Evolutionary conservation across 1,284 basidiomycete species (phyloP).

Genomic region (Testicularia cyperi): DNA sequence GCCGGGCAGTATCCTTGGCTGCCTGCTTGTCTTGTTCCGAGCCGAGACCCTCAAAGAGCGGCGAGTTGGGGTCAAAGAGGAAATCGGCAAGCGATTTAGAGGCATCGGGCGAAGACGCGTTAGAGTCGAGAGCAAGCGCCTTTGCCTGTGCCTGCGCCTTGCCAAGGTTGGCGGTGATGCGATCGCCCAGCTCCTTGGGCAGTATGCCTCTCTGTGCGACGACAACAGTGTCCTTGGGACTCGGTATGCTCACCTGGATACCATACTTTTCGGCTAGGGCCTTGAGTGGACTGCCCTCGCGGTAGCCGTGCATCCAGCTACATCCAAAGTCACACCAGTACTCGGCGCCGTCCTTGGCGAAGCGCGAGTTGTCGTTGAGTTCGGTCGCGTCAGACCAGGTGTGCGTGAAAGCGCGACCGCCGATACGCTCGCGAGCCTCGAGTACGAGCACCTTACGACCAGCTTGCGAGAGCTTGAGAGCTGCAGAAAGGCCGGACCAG

Average conservation of each 20-base stretch:
- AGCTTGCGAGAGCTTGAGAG: constrained; percentile 60
- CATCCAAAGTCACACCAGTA: constrained; percentile 58
- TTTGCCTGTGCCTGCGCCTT: constrained; percentile 36
- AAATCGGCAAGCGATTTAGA: constrained; percentile 51
- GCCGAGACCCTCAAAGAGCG: constrained; percentile 34
- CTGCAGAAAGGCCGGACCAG: constrained; percentile 63
- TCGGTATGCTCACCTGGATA: constrained; percentile 44
- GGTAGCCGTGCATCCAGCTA: constrained; percentile 64
- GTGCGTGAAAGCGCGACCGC: constrained; percentile 63
- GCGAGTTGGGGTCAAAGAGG: constrained; percentile 58
- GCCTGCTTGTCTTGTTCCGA: constrained; percentile 69
- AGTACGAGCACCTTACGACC: constrained; percentile 63
- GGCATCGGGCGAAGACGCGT: constrained; percentile 9
- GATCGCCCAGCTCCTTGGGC: constrained; percentile 10
- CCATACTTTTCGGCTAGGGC: constrained; percentile 61
- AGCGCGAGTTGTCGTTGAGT: constrained; percentile 25
- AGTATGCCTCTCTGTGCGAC: constrained; percentile 36
- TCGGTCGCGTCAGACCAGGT: constrained; percentile 35
- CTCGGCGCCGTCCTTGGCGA: constrained; percentile 4
- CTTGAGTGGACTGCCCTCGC: constrained; percentile 63
- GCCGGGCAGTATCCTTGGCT: constrained; percentile 61
- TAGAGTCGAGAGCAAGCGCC: constrained; percentile 22
- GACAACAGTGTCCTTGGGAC: constrained; percentile 26
- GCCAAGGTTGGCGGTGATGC: constrained; percentile 32
- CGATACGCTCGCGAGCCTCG: constrained; percentile 63